These are phyloP conservation scores for Annulohypoxylon truncatum DNA, from an alignment of 2,329 filamentous ascomycete genomes.

Conservation along the genomic window DNA sequence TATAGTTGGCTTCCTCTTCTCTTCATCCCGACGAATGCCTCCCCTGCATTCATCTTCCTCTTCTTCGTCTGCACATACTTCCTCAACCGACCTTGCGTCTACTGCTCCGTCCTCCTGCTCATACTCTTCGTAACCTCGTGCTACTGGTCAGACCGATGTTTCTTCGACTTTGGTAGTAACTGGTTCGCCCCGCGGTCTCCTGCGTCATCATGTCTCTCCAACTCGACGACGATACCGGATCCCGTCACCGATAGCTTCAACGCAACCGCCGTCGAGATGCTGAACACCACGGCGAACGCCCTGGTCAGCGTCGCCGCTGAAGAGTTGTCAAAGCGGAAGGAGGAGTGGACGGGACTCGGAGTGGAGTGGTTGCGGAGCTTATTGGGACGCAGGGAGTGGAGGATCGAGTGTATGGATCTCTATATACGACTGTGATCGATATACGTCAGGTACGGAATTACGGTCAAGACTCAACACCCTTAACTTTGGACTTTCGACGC, in stretches of 20 bases:
- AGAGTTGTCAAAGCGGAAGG: slow-evolving; percentile 63
- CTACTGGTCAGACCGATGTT: slow-evolving; percentile 89
- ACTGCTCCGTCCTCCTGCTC: slow-evolving; percentile 95
- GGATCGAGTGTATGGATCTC: slow-evolving; percentile 90
- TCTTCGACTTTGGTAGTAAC: slow-evolving; percentile 91
- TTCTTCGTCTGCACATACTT: slow-evolving; percentile 95
- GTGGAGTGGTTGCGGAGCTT: slow-evolving; percentile 88
- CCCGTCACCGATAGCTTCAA: slow-evolving; percentile 56
- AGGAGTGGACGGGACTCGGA: slow-evolving; percentile 80
- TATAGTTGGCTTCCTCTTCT: slow-evolving; percentile 85
- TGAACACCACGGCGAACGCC: slow-evolving; percentile 77
- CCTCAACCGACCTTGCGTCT: slow-evolving; percentile 95
- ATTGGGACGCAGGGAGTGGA: slow-evolving; percentile 86
- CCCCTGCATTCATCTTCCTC: slow-evolving; percentile 85
- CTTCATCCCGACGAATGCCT: slow-evolving; percentile 88
- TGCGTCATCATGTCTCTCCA: slow-evolving; percentile 49
- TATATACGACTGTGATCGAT: slow-evolving; percentile 75
- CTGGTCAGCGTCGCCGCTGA: slow-evolving; percentile 76
- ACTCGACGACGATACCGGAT: slow-evolving; percentile 47
- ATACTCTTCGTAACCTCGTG: slow-evolving; percentile 94
- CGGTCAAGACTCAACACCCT: background rate
- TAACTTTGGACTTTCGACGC: background rate
- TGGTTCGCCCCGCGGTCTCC: slow-evolving; percentile 88
- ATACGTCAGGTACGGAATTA: background rate
- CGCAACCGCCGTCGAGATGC: slow-evolving; percentile 62